Percentiles rank a stretch among this genome's conserved stretches.
These are phyloP conservation scores for Pyrus hybrid DNA, from an alignment of 331 rosid species.

Conservation along the genomic window DNA sequence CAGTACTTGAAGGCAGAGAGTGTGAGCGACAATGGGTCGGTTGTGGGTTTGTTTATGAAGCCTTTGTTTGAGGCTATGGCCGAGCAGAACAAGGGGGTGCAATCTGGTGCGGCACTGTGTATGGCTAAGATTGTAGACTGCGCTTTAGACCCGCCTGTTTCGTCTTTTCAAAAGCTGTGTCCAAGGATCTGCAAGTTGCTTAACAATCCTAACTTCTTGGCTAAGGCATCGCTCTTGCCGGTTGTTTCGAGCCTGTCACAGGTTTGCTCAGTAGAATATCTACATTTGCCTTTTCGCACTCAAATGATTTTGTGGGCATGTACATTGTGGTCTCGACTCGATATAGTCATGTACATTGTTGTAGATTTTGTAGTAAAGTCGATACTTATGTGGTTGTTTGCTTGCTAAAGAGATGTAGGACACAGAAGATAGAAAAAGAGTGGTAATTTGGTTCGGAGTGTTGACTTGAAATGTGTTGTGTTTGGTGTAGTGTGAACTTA, in stretches of 20 bases:
- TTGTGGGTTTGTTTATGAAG: slow-evolving; percentile 76
- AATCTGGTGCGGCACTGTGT: slow-evolving; percentile 82
- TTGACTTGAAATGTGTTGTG: not conserved
- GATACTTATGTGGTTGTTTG: not conserved
- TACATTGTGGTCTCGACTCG: not conserved
- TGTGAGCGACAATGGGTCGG: slow-evolving; percentile 29
- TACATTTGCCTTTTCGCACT: not conserved
- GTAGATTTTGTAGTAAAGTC: not conserved
- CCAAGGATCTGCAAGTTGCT: slow-evolving; percentile 90
- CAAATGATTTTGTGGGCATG: not conserved
- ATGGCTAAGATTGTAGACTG: slow-evolving; percentile 84
- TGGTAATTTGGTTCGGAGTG: not conserved
- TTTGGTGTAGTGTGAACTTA: not conserved
- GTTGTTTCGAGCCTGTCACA: slow-evolving; percentile 76
- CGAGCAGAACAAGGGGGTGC: slow-evolving; percentile 80
- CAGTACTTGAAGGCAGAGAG: slow-evolving; percentile 41
- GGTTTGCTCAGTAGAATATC: slow-evolving; percentile 30
- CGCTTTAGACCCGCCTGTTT: slow-evolving; percentile 42
- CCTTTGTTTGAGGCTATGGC: slow-evolving; percentile 94
- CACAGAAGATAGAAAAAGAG: not conserved
- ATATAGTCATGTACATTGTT: not conserved
- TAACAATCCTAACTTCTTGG: slow-evolving; percentile 70
- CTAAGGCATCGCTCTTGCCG: slow-evolving; percentile 69
- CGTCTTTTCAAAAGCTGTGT: slow-evolving; percentile 78
- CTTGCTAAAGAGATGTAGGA: not conserved